phyloP scores from a whole-genome alignment of 1,284 basidiomycete genomes.

The Fomitopsis schrenkii region DNA sequence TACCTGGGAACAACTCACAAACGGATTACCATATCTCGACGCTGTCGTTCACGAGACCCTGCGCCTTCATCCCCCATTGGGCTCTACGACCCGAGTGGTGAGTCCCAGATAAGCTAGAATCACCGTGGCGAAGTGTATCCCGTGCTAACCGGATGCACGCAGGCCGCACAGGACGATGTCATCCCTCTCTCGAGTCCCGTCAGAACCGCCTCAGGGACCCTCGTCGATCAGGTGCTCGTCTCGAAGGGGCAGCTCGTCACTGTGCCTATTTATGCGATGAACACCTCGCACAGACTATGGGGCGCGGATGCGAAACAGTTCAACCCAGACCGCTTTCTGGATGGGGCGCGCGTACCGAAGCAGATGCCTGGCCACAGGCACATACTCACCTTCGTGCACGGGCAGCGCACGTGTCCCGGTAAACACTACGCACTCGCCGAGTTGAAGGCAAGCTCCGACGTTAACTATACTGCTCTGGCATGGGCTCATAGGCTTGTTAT shows the following conservation, averaged over 20 bases:
- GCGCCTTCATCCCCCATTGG: constrained; percentile 18
- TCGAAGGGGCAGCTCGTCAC: constrained; percentile 40
- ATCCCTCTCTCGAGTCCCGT: constrained; percentile 46
- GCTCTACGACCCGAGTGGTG: constrained; percentile 15
- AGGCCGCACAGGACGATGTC: constrained; percentile 43
- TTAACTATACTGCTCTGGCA: no score
- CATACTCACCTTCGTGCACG: constrained; percentile 37
- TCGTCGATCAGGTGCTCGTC: constrained; percentile 36
- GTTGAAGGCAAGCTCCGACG: constrained; percentile 37
- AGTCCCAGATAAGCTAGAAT: background rate
- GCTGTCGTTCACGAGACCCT: constrained; percentile 28
- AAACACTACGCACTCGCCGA: constrained; percentile 37
- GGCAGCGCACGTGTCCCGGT: constrained; percentile 38
- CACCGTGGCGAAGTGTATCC: no score
- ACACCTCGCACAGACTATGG: constrained; percentile 46
- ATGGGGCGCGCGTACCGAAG: constrained; percentile 15
- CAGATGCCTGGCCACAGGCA: constrained; percentile 37
- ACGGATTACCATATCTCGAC: constrained; percentile 29
- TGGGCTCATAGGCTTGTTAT: background rate
- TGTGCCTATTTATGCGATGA: constrained; percentile 39
- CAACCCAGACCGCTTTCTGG: constrained; percentile 23
- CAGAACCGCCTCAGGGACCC: constrained; percentile 31
- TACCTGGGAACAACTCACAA: constrained; percentile 28
- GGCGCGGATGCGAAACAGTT: constrained; percentile 27
- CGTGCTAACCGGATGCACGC: background rate